Percentiles rank a stretch among this genome's conserved stretches.
These are phyloP conservation scores for Rhododendron kiyosumense DNA, from an alignment of 148 eudicot genomes.

Conservation along the genomic window DNA sequence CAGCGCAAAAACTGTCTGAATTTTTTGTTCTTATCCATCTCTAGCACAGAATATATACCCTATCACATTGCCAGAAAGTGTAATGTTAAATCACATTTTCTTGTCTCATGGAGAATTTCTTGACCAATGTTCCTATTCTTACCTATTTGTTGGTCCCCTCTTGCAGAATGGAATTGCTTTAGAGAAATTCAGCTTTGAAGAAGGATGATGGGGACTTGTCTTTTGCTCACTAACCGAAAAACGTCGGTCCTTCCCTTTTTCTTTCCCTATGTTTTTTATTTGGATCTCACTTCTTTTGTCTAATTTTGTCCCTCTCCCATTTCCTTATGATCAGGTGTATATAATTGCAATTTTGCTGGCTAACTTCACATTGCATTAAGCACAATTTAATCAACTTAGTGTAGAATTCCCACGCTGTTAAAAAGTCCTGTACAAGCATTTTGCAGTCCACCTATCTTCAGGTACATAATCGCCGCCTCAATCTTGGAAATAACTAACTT, in stretches of 20 bases:
- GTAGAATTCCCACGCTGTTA: neutral
- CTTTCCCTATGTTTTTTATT: slow-evolving; percentile 3
- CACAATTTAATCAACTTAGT: slow-evolving; percentile 2
- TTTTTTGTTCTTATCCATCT: neutral
- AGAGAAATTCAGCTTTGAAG: slow-evolving; percentile 32
- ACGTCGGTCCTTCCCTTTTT: slow-evolving; percentile 33
- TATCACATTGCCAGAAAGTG: neutral
- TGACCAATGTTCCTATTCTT: slow-evolving; percentile 22
- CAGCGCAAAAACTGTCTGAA: neutral
- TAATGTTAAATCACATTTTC: slow-evolving; percentile 2
- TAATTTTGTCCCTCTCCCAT: slow-evolving; percentile 16
- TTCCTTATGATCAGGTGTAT: slow-evolving; percentile 50
- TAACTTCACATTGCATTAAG: slow-evolving; percentile 22
- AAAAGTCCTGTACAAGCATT: neutral
- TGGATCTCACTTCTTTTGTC: slow-evolving; percentile 9
- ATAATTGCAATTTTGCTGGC: slow-evolving; percentile 28
- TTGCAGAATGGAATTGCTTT: slow-evolving; percentile 45
- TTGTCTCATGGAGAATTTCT: neutral
- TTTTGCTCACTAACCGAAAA: slow-evolving; percentile 45
- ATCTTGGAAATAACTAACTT: neutral
- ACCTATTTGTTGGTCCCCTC: slow-evolving; percentile 34
- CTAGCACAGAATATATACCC: neutral
- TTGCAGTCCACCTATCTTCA: neutral
- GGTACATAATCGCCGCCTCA: neutral
- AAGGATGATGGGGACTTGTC: slow-evolving; percentile 50